These are phyloP conservation scores for Taphrina flavorubra DNA, from an alignment of 1,139 yeast species.

Conservation along the genomic window DNA sequence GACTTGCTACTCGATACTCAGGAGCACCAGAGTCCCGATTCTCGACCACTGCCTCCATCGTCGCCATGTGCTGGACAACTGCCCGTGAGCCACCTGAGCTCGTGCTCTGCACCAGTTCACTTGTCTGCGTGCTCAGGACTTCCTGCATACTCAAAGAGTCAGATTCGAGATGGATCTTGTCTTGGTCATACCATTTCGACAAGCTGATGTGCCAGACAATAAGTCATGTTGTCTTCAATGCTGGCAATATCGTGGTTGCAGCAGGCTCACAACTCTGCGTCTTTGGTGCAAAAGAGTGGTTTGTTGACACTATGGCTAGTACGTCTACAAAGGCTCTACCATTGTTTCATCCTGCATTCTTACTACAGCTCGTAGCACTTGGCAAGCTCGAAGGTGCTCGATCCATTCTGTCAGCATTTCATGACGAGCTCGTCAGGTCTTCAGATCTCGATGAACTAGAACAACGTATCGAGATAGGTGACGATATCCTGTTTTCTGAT, in stretches of 20 bases:
- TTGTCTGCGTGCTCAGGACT: neutral
- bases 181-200: neutral
- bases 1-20: constrained; percentile 1
- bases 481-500: constrained; percentile 1
- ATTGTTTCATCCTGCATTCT: constrained; percentile 85
- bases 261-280: constrained; percentile 54
- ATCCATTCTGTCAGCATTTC: neutral
- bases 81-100: neutral
- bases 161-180: neutral
- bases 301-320: fast-evolving
- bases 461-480: neutral
- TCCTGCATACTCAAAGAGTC: neutral
- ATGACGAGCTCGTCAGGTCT: constrained; percentile 2
- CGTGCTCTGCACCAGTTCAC: neutral
- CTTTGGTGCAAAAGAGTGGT: constrained; percentile 71
- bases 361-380: constrained; percentile 51
- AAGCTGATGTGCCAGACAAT: neutral
- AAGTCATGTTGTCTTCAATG: neutral
- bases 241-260: constrained; percentile 5
- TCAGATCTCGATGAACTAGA: neutral
- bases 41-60: neutral
- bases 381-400: constrained; percentile 15
- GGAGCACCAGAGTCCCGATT: constrained; percentile 9
- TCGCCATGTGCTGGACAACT: neutral
- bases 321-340: constrained; percentile 58